A percentile compares a stretch with the other conserved stretches of the same genome.
Evolutionary conservation across 768 basidiomycete species (phyloP).

Genomic region (Tulasnella sp.): DNA sequence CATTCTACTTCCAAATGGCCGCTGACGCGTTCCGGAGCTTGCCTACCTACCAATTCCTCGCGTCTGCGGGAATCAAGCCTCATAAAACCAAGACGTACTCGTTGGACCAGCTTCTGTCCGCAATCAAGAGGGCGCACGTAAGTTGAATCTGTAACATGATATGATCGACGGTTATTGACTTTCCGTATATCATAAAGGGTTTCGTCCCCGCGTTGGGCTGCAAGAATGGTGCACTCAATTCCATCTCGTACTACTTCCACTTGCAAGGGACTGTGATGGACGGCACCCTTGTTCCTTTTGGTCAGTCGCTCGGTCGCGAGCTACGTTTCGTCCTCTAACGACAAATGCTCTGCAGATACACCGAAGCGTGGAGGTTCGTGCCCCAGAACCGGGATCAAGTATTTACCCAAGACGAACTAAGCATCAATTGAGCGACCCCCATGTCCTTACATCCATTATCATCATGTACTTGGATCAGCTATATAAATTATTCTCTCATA

Average conservation of each 20-base stretch:
- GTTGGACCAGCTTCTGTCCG: not conserved
- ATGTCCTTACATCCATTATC: too few relatives aligned
- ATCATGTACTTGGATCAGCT: too few relatives aligned
- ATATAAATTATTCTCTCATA: too few relatives aligned
- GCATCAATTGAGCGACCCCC: too few relatives aligned
- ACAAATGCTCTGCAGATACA: not conserved
- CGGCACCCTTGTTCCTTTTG: constrained; percentile 39
- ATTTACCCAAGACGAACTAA: not conserved
- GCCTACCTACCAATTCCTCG: not conserved
- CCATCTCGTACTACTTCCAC: constrained; percentile 56
- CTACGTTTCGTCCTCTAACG: not conserved
- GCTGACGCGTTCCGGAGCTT: not conserved
- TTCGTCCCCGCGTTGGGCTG: constrained; percentile 52
- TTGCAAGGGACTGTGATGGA: constrained; percentile 52
- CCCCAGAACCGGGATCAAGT: not conserved
- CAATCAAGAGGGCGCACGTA: not conserved
- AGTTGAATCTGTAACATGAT: too few relatives aligned
- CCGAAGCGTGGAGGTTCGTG: not conserved
- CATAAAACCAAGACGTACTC: not conserved
- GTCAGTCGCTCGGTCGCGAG: not conserved
- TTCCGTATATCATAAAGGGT: constrained; percentile 38
- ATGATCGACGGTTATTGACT: not conserved
- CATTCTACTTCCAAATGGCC: not conserved
- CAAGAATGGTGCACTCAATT: constrained; percentile 39
- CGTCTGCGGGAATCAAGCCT: not conserved